Evolutionary conservation across 78 protist species (phyloP).

Genomic region (Pelomyxa schiedti): DNA sequence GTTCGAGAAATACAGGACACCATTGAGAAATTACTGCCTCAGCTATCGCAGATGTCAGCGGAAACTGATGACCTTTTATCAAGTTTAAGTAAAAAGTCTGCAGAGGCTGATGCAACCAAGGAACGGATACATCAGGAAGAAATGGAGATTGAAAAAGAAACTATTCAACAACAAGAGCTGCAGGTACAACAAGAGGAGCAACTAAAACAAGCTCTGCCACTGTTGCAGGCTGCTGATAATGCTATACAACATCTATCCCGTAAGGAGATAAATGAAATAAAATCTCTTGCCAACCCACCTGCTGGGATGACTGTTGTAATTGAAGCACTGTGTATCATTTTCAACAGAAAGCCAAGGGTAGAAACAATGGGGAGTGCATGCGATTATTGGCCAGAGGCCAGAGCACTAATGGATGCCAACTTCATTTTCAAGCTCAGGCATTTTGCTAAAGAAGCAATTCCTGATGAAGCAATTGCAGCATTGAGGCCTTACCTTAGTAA

Average conservation of each 20-base stretch:
- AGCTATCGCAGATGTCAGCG: background rate
- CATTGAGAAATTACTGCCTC: constrained; percentile 25
- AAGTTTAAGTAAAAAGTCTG: background rate
- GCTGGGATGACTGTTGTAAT: constrained; percentile 40
- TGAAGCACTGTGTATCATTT: constrained; percentile 68
- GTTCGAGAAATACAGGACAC: constrained; percentile 16
- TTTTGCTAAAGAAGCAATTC: constrained; percentile 63
- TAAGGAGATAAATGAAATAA: constrained; percentile 41
- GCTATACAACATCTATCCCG: constrained; percentile 48
- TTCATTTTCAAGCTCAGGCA: constrained; percentile 26
- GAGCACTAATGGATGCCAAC: constrained; percentile 24
- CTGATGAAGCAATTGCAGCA: constrained; percentile 15
- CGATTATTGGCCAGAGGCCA: constrained; percentile 56
- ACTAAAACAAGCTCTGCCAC: constrained; percentile 66
- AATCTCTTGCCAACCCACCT: constrained; percentile 69
- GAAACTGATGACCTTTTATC: constrained; percentile 4
- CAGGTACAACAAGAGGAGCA: constrained; percentile 25
- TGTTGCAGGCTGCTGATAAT: constrained; percentile 37
- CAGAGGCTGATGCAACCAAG: background rate
- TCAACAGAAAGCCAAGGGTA: constrained; percentile 9
- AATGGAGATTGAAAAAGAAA: background rate
- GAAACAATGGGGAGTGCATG: constrained; percentile 12
- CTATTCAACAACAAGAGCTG: background rate
- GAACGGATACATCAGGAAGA: background rate
- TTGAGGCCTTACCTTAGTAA: constrained; percentile 21